Conservation (phyloP, 257 asterid genomes). For the Solanum ossicruentum region DNA sequence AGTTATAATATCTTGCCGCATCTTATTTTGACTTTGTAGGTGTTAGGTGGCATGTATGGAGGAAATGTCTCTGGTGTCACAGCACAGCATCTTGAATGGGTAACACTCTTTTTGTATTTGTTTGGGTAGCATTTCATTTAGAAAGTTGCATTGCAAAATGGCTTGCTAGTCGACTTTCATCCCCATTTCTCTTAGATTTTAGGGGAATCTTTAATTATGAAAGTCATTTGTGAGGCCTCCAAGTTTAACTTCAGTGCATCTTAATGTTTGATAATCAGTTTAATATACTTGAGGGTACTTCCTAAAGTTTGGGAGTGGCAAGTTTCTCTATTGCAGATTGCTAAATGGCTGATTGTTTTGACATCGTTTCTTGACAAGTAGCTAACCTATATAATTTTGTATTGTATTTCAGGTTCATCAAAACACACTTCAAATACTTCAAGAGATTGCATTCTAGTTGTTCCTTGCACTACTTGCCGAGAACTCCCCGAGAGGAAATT, state of each 20-base stretch:
- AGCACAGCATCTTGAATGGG: constrained; percentile 97
- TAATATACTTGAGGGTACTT: background rate
- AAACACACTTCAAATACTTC: constrained; percentile 89
- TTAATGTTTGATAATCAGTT: background rate
- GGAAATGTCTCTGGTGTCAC: constrained; percentile 76
- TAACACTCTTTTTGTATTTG: background rate
- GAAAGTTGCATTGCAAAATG: background rate
- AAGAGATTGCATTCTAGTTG: constrained; percentile 80
- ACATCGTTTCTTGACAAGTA: background rate
- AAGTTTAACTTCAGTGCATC: background rate
- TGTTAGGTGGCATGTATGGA: constrained; percentile 75
- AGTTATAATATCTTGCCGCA: constrained; percentile 1
- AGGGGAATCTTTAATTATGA: background rate
- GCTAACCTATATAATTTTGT: background rate
- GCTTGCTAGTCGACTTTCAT: background rate
- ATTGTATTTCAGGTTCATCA: constrained; percentile 68
- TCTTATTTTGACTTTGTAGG: constrained; percentile 36
- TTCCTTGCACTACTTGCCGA: background rate
- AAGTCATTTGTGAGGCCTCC: background rate
- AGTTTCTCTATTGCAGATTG: background rate
- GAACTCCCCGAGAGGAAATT: background rate
- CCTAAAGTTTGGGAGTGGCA: background rate
- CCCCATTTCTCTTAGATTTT: background rate
- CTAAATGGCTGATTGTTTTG: background rate
- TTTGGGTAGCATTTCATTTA: background rate